Base-by-base conservation (phyloP, 2,329 filamentous ascomycete genomes). In the Talaromyces funiculosus region DNA sequence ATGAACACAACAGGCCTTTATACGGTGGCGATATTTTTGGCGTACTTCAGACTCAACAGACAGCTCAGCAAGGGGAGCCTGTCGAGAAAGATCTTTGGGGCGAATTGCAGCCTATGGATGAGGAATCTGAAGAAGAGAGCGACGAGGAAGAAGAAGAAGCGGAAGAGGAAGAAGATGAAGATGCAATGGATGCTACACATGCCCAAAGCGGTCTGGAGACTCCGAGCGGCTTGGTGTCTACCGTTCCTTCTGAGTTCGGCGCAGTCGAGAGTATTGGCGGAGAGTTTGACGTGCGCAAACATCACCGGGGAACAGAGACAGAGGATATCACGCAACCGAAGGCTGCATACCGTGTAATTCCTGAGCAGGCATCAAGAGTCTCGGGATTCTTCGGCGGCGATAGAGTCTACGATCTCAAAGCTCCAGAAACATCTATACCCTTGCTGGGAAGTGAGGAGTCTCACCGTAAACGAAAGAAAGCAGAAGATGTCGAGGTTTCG, bases 361-460 rank as follows among this genome's bases (percentile, higher is more conserved):
- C 91, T 10, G 93, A 99, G 77, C 89, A 90, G 61, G 88, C 93
- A 71, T 88, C 92, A 22, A 86, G 88, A 56, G 86, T 90, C 4
- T 89, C 92, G 67, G 94, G 94, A 49, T 97, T 99, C 84, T 97
- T 99, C 72, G 94, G 94, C 67, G 92, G 90, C 68, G 93, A 97
- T 72, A 89, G 91, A 70, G 89, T 89, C 16, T 99, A 99, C 76
- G 92, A 99, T 75, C 83, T 99, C 64, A 88, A 82, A 63, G 85
- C 79, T 64, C 80, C 79, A 33, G 79, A 82, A 63, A 77, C 80
- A 22, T 78, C 81, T 62, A 75, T 90, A 63, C 89, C 90, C 0
- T 84, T 95, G 2, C 84, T 99, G 3, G 94, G 92, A 10, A 83
- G 85, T 64, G 90, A 95, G 24, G 89, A 92, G 61, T 86, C 92